A percentile compares a stretch with the other conserved stretches of the same genome.
These are phyloP conservation scores for Nicotiana obtusifolia DNA, from an alignment of 257 asterid genomes.

Conservation along the genomic window DNA sequence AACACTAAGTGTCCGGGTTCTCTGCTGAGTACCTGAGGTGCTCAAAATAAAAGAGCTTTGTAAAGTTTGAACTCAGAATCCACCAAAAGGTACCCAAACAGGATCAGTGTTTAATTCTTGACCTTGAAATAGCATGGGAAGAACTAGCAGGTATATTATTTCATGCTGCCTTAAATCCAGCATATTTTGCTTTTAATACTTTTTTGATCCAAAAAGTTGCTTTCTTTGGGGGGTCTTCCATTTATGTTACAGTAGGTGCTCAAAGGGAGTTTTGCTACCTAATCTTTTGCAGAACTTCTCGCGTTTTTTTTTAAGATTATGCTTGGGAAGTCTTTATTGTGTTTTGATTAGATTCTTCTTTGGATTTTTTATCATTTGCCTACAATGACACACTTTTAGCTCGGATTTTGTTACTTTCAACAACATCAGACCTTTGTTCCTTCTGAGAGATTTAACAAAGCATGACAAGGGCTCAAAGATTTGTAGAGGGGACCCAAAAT, in stretches of 20 bases:
- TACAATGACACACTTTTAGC: neutral
- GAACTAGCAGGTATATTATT: neutral
- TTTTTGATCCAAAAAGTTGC: neutral
- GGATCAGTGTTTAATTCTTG: neutral
- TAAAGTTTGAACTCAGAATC: neutral
- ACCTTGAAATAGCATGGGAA: neutral
- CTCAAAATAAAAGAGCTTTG: neutral
- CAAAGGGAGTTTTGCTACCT: neutral
- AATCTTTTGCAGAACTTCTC: neutral
- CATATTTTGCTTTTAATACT: conserved; percentile 3
- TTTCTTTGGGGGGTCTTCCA: neutral
- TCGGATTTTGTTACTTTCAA: neutral
- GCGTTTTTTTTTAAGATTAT: too few species aligned
- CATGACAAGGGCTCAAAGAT: neutral
- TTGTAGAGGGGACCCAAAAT: neutral
- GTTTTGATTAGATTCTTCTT: neutral
- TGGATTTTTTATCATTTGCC: neutral
- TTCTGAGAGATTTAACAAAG: neutral
- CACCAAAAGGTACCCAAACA: neutral
- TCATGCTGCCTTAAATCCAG: neutral
- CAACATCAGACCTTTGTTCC: neutral
- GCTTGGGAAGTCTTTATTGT: neutral
- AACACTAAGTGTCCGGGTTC: too few species aligned
- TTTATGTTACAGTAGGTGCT: conserved; percentile 6
- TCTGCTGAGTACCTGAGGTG: too few species aligned